A percentile compares a stretch with the other conserved stretches of the same genome.
These are phyloP conservation scores for Chaetomium cochliodes DNA, from an alignment of 495 filamentous ascomycete species.

Conservation along the genomic window DNA sequence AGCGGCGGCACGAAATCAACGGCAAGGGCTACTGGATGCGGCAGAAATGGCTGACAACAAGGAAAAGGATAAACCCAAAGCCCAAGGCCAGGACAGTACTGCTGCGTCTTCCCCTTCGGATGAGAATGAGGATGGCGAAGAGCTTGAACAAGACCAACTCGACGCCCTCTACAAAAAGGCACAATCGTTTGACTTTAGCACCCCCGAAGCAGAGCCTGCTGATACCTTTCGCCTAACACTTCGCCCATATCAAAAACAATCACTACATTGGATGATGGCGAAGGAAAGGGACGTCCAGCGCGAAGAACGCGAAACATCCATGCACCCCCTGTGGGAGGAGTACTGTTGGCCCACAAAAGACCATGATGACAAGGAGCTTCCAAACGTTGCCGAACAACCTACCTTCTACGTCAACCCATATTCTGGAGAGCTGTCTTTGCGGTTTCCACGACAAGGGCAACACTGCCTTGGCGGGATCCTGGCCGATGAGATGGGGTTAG, in stretches of 20 bases:
- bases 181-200: constrained; percentile 93
- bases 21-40: constrained; percentile 77
- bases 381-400: constrained; percentile 58
- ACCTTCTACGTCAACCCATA: constrained; percentile 96
- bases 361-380: constrained; percentile 74
- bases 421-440: constrained; percentile 87
- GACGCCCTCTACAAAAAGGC: constrained; percentile 94
- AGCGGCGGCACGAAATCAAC: constrained; percentile 73
- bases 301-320: constrained; percentile 63
- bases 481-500: constrained; percentile 88
- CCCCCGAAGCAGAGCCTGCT: constrained; percentile 78
- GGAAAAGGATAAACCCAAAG: constrained; percentile 52
- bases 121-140: constrained; percentile 77
- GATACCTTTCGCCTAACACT: constrained; percentile 77
- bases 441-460: constrained; percentile 91
- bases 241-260: constrained; percentile 92
- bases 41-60: constrained; percentile 82
- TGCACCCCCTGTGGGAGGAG: constrained; percentile 98
- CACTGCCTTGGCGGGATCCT: constrained; percentile 91
- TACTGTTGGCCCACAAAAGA: constrained; percentile 88
- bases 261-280: constrained; percentile 89
- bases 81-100: constrained; percentile 45
- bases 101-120: constrained; percentile 52
- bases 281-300: constrained; percentile 81
- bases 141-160: constrained; percentile 93